Percentiles rank a stretch among this genome's conserved stretches.
Evolutionary conservation across 2,329 filamentous ascomycete genomes (phyloP).

Genomic region (Cercospora sp.): DNA sequence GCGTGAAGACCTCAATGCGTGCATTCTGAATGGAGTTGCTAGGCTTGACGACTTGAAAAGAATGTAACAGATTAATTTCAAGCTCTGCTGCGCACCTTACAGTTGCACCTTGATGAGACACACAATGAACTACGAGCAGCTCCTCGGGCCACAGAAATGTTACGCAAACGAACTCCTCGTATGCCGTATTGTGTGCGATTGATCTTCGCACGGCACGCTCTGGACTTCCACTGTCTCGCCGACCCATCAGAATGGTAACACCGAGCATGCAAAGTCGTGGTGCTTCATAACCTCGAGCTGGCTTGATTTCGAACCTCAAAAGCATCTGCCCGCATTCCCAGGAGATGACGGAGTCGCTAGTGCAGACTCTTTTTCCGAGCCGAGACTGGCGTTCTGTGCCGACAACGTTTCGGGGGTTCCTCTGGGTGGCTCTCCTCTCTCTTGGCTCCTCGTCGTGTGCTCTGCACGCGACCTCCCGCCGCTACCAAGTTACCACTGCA

Average conservation of each 20-base stretch:
- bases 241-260: neutral
- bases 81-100: neutral
- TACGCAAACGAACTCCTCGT: neutral
- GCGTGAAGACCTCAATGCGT: neutral
- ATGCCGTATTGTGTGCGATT: neutral
- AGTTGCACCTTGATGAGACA: neutral
- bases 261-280: neutral
- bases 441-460: neutral
- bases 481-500: neutral
- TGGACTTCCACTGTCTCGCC: neutral
- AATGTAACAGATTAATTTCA: neutral
- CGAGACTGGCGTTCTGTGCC: neutral
- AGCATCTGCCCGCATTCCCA: neutral
- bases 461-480: conserved; percentile 1
- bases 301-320: neutral
- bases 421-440: neutral
- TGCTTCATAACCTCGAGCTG: neutral
- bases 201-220: neutral
- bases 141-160: neutral
- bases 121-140: neutral
- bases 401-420: neutral
- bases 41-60: neutral
- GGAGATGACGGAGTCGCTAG: neutral
- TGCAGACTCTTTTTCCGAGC: neutral
- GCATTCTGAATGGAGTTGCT: neutral